Evolutionary conservation across 441 rosid genomes (phyloP).

Genomic region (Brassica hybrid): DNA sequence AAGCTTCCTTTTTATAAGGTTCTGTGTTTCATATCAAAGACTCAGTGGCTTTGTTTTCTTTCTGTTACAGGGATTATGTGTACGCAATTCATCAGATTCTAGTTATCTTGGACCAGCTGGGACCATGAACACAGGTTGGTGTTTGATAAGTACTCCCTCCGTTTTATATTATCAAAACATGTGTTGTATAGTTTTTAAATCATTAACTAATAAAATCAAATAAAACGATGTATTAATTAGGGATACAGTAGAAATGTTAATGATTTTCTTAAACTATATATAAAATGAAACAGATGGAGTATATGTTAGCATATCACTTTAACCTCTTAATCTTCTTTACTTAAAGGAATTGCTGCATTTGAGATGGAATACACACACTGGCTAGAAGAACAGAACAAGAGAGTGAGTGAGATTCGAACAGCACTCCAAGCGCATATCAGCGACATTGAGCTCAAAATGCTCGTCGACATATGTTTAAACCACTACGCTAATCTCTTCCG

Average conservation of each 20-base stretch:
- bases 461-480: slow-evolving; percentile 58
- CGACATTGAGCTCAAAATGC: slow-evolving; percentile 58
- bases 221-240: too few species aligned
- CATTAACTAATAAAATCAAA: too few species aligned
- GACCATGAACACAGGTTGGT: slow-evolving; percentile 42
- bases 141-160: not conserved
- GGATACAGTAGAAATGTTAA: too few species aligned
- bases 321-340: too few species aligned
- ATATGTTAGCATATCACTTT: too few species aligned
- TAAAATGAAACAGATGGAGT: too few species aligned
- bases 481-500: slow-evolving; percentile 61
- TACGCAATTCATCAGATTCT: slow-evolving; percentile 35
- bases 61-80: slow-evolving; percentile 37
- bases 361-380: slow-evolving; percentile 71
- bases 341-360: slow-evolving; percentile 57
- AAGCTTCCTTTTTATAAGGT: not conserved
- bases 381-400: slow-evolving; percentile 61
- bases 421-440: slow-evolving; percentile 59
- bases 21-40: not conserved
- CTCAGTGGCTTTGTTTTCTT: not conserved
- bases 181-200: too few species aligned
- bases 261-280: too few species aligned
- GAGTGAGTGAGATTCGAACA: slow-evolving; percentile 56
- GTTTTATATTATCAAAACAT: too few species aligned
- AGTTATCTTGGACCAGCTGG: slow-evolving; percentile 46